Evolutionary conservation across 768 basidiomycete species (phyloP).

Genomic region (Ramaria rubella): DNA sequence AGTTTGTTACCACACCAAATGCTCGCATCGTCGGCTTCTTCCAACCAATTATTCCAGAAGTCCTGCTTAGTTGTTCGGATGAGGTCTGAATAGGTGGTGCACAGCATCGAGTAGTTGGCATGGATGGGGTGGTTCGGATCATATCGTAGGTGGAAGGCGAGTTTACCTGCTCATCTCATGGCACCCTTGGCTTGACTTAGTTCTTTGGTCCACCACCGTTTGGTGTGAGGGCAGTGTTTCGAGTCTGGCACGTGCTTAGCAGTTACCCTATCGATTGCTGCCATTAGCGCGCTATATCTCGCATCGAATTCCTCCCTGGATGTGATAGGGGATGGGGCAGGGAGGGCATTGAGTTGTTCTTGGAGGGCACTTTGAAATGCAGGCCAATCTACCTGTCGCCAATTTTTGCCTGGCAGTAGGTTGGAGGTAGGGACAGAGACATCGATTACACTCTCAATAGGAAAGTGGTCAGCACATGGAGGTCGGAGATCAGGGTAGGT

Average conservation of each 20-base stretch:
- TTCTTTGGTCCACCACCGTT: conserved; percentile 30
- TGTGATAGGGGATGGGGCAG: conserved; percentile 7
- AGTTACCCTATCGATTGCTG: conserved; percentile 16
- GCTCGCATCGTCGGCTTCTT: background rate
- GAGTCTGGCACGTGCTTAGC: conserved; percentile 16
- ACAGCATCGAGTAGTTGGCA: background rate
- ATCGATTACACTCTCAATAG: conserved; percentile 28
- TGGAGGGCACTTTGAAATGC: conserved; percentile 24
- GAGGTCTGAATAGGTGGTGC: background rate
- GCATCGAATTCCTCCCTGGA: conserved; percentile 13
- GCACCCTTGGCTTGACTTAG: conserved; percentile 19
- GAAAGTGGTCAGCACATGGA: conserved; percentile 35
- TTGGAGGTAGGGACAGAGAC: conserved; percentile 17
- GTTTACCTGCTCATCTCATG: conserved; percentile 13
- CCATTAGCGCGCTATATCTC: background rate
- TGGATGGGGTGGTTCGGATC: background rate
- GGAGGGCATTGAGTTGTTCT: conserved; percentile 26
- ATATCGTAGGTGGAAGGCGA: conserved; percentile 8
- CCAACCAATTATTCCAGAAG: background rate
- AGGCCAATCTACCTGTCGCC: conserved; percentile 27
- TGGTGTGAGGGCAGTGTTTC: conserved; percentile 18
- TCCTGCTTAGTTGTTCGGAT: background rate
- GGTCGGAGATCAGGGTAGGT: conserved; percentile 15
- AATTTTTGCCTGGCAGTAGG: conserved; percentile 18
- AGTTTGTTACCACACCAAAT: background rate